phyloP scores from a whole-genome alignment of 805 yeast genomes.

The Starmera amethionina region DNA sequence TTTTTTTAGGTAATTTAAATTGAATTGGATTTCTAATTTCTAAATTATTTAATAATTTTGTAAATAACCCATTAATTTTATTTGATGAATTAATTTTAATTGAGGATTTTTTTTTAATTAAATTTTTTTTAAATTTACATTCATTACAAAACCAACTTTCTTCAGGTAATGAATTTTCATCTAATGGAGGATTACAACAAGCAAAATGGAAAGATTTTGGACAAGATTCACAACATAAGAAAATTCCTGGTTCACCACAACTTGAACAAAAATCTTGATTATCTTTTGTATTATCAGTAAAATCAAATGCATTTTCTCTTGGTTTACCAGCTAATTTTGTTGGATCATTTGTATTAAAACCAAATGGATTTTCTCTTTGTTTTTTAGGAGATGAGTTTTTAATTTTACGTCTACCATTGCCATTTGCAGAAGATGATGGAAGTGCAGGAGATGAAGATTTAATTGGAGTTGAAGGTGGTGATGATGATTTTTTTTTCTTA shows the following conservation, averaged over 20 bases:
- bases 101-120: conserved; percentile 18
- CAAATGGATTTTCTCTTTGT: conserved; percentile 32
- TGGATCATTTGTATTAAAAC: conserved; percentile 23
- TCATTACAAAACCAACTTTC: conserved; percentile 86
- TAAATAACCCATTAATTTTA: conserved; percentile 30
- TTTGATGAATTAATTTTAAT: conserved; percentile 12
- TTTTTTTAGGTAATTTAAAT: conserved; percentile 53
- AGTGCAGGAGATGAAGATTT: neutral
- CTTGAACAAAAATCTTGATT: conserved; percentile 90
- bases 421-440: neutral
- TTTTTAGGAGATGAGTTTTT: conserved; percentile 21
- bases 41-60: conserved; percentile 48
- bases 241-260: conserved; percentile 83
- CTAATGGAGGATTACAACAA: conserved; percentile 86
- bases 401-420: conserved; percentile 12
- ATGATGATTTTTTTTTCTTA: conserved; percentile 7
- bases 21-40: conserved; percentile 56
- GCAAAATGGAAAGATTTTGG: conserved; percentile 87
- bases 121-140: conserved; percentile 40
- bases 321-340: conserved; percentile 22
- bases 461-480: conserved; percentile 4
- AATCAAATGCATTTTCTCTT: conserved; percentile 19
- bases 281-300: conserved; percentile 23
- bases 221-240: conserved; percentile 89
- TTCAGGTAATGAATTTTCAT: conserved; percentile 65